Base-by-base conservation (phyloP, 306 rosid species). In the Notholithocarpus densiflorus region DNA sequence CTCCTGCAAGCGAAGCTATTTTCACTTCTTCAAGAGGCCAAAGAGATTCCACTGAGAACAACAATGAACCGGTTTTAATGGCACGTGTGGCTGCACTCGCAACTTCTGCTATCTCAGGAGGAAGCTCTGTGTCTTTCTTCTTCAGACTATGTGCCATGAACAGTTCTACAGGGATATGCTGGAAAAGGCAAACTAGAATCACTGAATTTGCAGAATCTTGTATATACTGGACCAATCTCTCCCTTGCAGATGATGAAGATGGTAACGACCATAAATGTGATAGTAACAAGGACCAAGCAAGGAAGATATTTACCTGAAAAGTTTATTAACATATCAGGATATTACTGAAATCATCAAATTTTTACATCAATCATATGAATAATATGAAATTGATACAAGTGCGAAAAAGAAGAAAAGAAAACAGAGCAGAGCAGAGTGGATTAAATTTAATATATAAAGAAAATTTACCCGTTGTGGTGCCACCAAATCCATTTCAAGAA, bases 251-350 rank as follows among this genome's bases (percentile, higher is more conserved):
- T 75, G 98, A 92, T 54, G 97, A 92, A 6, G 93, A 81, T 31
- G 97, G 94, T 80, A 95, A 89, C 8, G 96, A 89, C 85, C 90
- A 79, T 51, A 95, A 78, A 87, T 90, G 87, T 26, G 98, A 92
- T 55, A 92, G 82, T 92, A 95, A 80, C 88, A 95, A 82, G 78
- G 98, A 91, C 98, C 98, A 95, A 20, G 98, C 92, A 76, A 95
- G 93, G 85, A 89, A 89, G 60, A 92, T 83, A 80, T 90, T 87
- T 81, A 86, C 95, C 98, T 92, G 87, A 75, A 86, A 81, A 40
- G 15, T 29, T 57, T 23, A 75, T 69, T 29, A 15, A 10, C 1
- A 54, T 57, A 72, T 40, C 24, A 75, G 18, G 1, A 29, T 37
- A 75, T 70, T 29, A 61, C 48, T 68, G 53, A 82, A 54, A n/a